These are phyloP conservation scores for Yarrowia sp. DNA, from an alignment of 805 yeast genomes.

Conservation along the genomic window DNA sequence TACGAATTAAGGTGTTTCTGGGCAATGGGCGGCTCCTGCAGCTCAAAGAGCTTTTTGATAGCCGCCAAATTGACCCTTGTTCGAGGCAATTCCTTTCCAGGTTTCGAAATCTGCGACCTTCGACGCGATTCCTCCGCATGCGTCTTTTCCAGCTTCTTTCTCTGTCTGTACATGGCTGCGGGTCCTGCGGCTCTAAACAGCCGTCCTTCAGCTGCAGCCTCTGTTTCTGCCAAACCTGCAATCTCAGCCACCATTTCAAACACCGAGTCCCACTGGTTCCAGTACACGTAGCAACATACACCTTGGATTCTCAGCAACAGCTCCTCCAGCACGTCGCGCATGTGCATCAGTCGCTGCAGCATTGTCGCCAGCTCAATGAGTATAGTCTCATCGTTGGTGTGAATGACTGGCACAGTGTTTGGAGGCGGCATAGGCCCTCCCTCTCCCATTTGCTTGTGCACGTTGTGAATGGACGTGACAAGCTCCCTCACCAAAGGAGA, in stretches of 20 bases:
- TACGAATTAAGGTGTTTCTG: conserved; percentile 21
- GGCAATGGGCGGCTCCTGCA: conserved; percentile 25
- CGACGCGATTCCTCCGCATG: conserved; percentile 32
- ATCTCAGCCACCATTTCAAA: conserved; percentile 36
- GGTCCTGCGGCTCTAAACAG: conserved; percentile 38
- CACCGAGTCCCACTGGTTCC: conserved; percentile 40
- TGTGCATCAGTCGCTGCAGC: conserved; percentile 12
- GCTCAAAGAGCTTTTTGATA: conserved; percentile 22
- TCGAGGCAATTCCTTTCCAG: conserved; percentile 6
- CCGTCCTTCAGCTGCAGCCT: conserved; percentile 36
- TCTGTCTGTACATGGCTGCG: conserved; percentile 37
- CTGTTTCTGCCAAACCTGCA: conserved; percentile 34
- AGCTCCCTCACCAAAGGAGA: conserved; percentile 13
- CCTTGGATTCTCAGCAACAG: conserved; percentile 37
- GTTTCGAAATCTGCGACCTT: neutral
- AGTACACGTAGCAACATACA: conserved; percentile 37
- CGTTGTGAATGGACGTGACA: conserved; percentile 4
- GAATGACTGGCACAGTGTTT: conserved; percentile 16
- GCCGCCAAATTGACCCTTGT: conserved; percentile 23
- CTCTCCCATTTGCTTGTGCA: conserved; percentile 14
- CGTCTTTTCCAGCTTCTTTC: conserved; percentile 32
- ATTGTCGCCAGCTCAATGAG: conserved; percentile 14
- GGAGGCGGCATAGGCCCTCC: conserved; percentile 11
- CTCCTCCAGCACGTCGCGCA: conserved; percentile 33
- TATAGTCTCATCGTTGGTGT: neutral